Conservation (phyloP, 2,329 filamentous ascomycete genomes). For the Colletotrichum scovillei region DNA sequence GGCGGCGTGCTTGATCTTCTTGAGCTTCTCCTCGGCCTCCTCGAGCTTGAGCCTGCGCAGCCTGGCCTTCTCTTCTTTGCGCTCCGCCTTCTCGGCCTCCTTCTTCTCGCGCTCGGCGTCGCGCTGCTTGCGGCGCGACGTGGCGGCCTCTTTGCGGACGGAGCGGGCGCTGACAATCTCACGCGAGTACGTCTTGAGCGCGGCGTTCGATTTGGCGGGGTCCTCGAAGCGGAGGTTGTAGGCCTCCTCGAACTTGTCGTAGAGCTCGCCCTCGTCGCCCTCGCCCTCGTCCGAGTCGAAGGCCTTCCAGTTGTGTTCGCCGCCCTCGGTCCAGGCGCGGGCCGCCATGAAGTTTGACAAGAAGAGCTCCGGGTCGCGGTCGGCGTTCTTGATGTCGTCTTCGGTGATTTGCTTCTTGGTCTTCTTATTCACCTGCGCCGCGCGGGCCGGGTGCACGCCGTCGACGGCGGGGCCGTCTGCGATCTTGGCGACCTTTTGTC, state of each 20-base stretch:
- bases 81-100: slow-evolving; percentile 80
- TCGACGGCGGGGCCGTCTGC: slow-evolving; percentile 42
- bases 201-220: slow-evolving; percentile 87
- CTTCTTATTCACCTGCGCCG: slow-evolving; percentile 54
- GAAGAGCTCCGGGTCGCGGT: slow-evolving; percentile 91
- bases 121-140: slow-evolving; percentile 79
- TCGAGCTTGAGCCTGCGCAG: slow-evolving; percentile 90
- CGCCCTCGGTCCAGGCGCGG: slow-evolving; percentile 82
- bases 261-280: slow-evolving; percentile 71
- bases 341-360: slow-evolving; percentile 96
- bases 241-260: slow-evolving; percentile 83
- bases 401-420: slow-evolving; percentile 58
- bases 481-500: slow-evolving; percentile 45
- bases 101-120: slow-evolving; percentile 82
- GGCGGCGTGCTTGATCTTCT: slow-evolving; percentile 89
- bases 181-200: slow-evolving; percentile 88
- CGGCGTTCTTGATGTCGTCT: slow-evolving; percentile 77
- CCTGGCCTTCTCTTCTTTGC: slow-evolving; percentile 83
- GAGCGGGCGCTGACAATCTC: slow-evolving; percentile 85
- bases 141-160: slow-evolving; percentile 86
- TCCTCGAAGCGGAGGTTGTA: slow-evolving; percentile 98
- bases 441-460: slow-evolving; percentile 68
- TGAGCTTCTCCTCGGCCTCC: slow-evolving; percentile 87
- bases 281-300: slow-evolving; percentile 96
- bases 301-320: slow-evolving; percentile 77